Evolutionary conservation across 2,329 filamentous ascomycete species (phyloP), one percentile per base, ranked within the genome.

Genomic region (Nemania diffusa): DNA sequence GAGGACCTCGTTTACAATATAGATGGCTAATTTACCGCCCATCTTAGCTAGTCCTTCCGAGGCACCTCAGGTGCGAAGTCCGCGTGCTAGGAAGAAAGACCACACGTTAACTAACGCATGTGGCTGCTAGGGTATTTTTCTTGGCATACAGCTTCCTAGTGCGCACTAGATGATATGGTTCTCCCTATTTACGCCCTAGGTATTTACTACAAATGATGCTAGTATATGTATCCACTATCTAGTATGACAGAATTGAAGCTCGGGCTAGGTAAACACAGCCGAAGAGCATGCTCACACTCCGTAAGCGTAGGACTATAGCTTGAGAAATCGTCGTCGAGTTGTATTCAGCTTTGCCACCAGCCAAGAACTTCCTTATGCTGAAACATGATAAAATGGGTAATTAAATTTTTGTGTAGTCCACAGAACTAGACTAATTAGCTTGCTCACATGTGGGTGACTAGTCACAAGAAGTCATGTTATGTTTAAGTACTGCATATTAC

Each of bases 41-140:
- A n/a, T 44, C 15, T 26, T 24, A 24, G 44, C 44, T 48, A 48
- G 15, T 44, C 15, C 17, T 44, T n/a, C 40, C 40, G 40, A 44
- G 40, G 17, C 13, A 3, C 40, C 40, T 17, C 17, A 29, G 42
- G 29, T 26, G 20, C 20, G 27, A 61, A 44, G 11, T 42, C 32
- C 44, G 29, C 44, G 29, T 15, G 53, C 40, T 53, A 46, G 52
- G 63, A 62, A 53, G 52, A 67, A 62, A 53, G 46, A 67, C 64
- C 22, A 59, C 61, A 58, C 59, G 51, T 63, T 53, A 55, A 63
- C 27, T 60, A 22, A 52, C n/a, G 48, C 26, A 37, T 20, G 55
- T 5, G 27, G 22, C 26, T 57, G 34, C 26, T 22, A 32, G 62
- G 53, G 51, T 58, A 27, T 20, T 7, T 24, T 11, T 50, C 46